Evolutionary conservation across 2,329 filamentous ascomycete species (phyloP).

Genomic region (Fusarium avenaceum): DNA sequence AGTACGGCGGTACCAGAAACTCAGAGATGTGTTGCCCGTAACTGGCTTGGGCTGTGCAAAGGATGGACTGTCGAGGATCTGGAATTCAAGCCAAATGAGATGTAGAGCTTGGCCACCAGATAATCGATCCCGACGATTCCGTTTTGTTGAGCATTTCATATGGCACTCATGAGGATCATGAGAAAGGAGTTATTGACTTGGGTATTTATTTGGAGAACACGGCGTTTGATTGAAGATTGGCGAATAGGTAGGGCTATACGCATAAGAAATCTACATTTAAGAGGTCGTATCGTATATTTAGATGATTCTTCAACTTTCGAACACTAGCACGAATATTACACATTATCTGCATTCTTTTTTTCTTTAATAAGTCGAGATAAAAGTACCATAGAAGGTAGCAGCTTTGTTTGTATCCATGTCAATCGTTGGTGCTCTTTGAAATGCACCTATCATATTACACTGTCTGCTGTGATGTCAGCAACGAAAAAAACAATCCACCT

Average conservation of each 20-base stretch:
- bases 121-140: neutral
- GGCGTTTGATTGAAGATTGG: conserved; percentile 25
- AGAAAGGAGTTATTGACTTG: conserved; percentile 25
- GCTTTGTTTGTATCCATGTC: neutral
- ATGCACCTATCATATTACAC: conserved; percentile 29
- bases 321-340: neutral
- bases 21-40: conserved; percentile 54
- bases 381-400: too few species aligned
- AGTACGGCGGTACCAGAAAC: conserved; percentile 46
- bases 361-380: neutral
- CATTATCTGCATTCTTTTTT: neutral
- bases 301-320: conserved; percentile 9
- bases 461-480: conserved; percentile 44
- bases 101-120: conserved; percentile 37
- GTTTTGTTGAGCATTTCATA: conserved; percentile 2
- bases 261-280: conserved; percentile 4
- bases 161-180: conserved; percentile 16
- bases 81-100: conserved; percentile 51
- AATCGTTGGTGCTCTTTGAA: neutral
- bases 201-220: conserved; percentile 5
- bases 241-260: neutral
- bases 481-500: conserved; percentile 21
- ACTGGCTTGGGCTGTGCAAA: conserved; percentile 60
- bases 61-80: conserved; percentile 52
- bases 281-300: conserved; percentile 5